phyloP scores from a whole-genome alignment of 1,139 yeast species.

The Williopsis jadinii region DNA sequence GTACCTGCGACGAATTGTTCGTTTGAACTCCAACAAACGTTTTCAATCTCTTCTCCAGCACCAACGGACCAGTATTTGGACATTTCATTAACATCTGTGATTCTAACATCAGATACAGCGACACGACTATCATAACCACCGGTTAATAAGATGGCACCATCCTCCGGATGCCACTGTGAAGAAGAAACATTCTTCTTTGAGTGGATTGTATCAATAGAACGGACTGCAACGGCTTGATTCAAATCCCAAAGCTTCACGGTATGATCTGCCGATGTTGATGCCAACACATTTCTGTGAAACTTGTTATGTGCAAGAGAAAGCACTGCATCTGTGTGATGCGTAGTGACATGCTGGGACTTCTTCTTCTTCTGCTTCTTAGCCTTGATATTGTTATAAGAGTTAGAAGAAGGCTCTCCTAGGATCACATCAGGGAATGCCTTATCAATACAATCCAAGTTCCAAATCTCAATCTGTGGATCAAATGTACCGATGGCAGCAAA shows the following conservation, averaged over 20 bases:
- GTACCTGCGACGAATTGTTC: slow-evolving; percentile 82
- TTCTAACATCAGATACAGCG: slow-evolving; percentile 79
- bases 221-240: slow-evolving; percentile 64
- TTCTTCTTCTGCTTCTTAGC: slow-evolving; percentile 42
- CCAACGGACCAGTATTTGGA: slow-evolving; percentile 60
- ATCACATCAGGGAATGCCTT: slow-evolving; percentile 93
- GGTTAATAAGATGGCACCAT: slow-evolving; percentile 72
- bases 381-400: slow-evolving; percentile 34
- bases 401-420: slow-evolving; percentile 67
- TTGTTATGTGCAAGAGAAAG: slow-evolving; percentile 80
- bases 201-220: slow-evolving; percentile 46
- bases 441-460: slow-evolving; percentile 92
- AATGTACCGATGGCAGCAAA: slow-evolving; percentile 96
- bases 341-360: slow-evolving; percentile 49
- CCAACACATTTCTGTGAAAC: slow-evolving; percentile 76
- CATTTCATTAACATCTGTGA: slow-evolving; percentile 52
- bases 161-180: slow-evolving; percentile 77
- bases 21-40: slow-evolving; percentile 65
- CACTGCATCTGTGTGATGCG: slow-evolving; percentile 93
- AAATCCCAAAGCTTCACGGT: slow-evolving; percentile 96
- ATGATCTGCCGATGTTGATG: slow-evolving; percentile 92
- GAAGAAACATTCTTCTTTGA: slow-evolving; percentile 70
- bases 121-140: slow-evolving; percentile 90
- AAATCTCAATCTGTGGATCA: slow-evolving; percentile 94
- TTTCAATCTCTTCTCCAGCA: slow-evolving; percentile 74